Evolutionary conservation across 2,329 filamentous ascomycete genomes (phyloP).

Genomic region (Apiospora pterosperma): DNA sequence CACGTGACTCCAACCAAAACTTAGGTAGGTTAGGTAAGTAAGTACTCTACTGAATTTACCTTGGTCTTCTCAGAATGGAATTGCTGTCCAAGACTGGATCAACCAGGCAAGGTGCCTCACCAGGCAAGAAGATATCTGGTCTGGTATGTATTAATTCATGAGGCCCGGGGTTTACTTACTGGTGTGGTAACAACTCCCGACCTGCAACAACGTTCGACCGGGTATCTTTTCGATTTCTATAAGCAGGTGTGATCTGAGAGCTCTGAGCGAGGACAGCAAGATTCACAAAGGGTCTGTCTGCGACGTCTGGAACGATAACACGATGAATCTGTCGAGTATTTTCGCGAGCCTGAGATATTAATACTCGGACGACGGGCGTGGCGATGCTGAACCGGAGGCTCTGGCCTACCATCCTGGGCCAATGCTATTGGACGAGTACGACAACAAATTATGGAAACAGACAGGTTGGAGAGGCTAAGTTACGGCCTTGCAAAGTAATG

Average conservation of each 20-base stretch:
- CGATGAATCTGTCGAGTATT: conserved; percentile 64
- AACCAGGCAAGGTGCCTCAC: background rate
- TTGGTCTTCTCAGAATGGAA: no score
- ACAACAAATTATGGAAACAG: background rate
- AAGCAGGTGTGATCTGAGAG: conserved; percentile 64
- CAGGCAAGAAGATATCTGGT: background rate
- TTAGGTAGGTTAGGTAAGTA: no score
- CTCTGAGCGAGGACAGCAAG: conserved; percentile 61
- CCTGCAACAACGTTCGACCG: conserved; percentile 60
- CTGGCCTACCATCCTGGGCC: background rate
- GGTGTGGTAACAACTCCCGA: background rate
- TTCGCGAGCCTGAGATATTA: conserved; percentile 60
- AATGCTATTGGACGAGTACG: background rate
- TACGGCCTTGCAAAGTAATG: background rate
- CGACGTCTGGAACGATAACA: conserved; percentile 64
- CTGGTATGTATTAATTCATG: background rate
- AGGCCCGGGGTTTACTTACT: background rate
- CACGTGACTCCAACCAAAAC: background rate
- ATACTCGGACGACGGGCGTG: background rate
- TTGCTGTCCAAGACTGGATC: no score
- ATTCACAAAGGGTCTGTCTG: conserved; percentile 67
- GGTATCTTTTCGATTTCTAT: conserved; percentile 74
- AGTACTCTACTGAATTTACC: no score
- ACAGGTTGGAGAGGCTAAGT: background rate
- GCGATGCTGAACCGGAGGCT: background rate